phyloP scores from a whole-genome alignment of 768 basidiomycete genomes.

The Pisolithus sp. region DNA sequence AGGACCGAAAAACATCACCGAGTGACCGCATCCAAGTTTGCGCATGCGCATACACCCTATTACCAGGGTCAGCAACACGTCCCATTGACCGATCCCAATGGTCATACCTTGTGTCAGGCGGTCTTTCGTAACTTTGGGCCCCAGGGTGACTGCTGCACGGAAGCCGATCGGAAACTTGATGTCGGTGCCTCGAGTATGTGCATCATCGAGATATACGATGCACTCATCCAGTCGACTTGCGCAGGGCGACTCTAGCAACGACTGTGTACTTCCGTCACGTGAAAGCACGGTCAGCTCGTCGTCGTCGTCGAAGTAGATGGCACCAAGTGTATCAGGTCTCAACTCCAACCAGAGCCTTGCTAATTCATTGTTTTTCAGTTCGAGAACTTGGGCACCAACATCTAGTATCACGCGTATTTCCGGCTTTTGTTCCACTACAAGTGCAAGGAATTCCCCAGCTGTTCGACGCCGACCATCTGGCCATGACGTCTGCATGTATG shows the following conservation, averaged over 20 bases:
- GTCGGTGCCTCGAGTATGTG: too few species aligned
- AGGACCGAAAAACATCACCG: constrained; percentile 37
- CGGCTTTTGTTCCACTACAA: constrained; percentile 26
- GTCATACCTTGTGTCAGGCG: constrained; percentile 39
- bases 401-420: constrained; percentile 43
- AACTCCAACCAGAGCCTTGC: constrained; percentile 8
- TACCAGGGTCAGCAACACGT: constrained; percentile 1
- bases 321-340: constrained; percentile 26
- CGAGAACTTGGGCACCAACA: constrained; percentile 49
- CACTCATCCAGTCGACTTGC: constrained; percentile 35
- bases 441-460: constrained; percentile 20
- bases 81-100: not conserved
- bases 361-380: constrained; percentile 36
- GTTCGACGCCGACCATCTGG: constrained; percentile 20
- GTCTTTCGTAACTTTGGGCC: constrained; percentile 45
- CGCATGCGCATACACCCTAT: constrained; percentile 48
- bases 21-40: constrained; percentile 38
- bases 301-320: constrained; percentile 33
- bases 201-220: constrained; percentile 29
- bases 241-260: constrained; percentile 34
- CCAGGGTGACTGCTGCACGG: constrained; percentile 43
- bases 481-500: constrained; percentile 17
- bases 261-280: constrained; percentile 15
- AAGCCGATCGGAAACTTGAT: constrained; percentile 33
- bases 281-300: constrained; percentile 27